Conservation (phyloP, 2,329 filamentous ascomycete species). For the Plenodomus lindquistii region DNA sequence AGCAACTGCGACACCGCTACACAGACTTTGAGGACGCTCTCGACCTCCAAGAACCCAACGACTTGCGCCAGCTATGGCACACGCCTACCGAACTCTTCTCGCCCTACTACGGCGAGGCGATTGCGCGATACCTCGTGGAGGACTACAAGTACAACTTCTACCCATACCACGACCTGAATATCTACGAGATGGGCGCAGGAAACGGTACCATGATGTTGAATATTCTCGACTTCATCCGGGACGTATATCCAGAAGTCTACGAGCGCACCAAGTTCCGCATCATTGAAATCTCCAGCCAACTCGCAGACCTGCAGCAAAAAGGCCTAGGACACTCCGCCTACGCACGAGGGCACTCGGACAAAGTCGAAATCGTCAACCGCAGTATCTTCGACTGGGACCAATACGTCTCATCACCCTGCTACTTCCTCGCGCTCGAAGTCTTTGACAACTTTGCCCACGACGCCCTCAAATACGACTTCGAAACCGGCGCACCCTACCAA, state of each 20-base stretch:
- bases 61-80: constrained; percentile 92
- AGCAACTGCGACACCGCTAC: constrained; percentile 76
- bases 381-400: constrained; percentile 93
- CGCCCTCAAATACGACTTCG: constrained; percentile 83
- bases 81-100: constrained; percentile 97
- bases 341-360: constrained; percentile 74
- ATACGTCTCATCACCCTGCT: constrained; percentile 89
- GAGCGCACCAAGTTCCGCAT: constrained; percentile 90
- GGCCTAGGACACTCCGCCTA: constrained; percentile 70
- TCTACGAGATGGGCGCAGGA: constrained; percentile 98
- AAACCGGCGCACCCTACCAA: constrained; percentile 81
- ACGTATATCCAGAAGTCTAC: constrained; percentile 88
- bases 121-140: constrained; percentile 91
- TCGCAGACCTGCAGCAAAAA: constrained; percentile 76
- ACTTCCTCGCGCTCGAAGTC: constrained; percentile 96
- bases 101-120: constrained; percentile 94
- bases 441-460: constrained; percentile 99
- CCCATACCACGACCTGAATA: constrained; percentile 94
- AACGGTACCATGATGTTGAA: constrained; percentile 98
- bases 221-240: constrained; percentile 93
- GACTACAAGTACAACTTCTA: constrained; percentile 96
- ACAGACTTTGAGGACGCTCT: constrained; percentile 87
- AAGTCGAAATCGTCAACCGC: constrained; percentile 92
- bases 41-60: constrained; percentile 71
- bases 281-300: constrained; percentile 87